Conservation (phyloP, 176 grass and related monocot species). For the Carex pumila region DNA sequence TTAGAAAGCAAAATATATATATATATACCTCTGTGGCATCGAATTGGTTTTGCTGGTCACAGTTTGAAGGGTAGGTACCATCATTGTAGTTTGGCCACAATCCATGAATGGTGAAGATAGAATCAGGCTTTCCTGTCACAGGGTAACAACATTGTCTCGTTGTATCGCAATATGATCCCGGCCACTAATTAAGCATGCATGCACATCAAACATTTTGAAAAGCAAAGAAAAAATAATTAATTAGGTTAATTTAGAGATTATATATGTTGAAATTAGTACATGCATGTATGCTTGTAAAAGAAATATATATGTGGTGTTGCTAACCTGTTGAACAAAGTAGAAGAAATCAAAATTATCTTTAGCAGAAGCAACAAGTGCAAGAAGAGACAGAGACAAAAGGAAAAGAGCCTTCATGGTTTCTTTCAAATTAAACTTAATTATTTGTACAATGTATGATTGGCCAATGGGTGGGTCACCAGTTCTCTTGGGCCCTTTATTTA, state of each 20-base stretch:
- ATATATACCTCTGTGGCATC: constrained; percentile 1
- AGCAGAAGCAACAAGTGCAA: constrained; percentile 31
- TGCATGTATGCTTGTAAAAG: not conserved
- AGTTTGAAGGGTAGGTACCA: constrained; percentile 29
- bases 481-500: too few species aligned
- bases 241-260: not conserved
- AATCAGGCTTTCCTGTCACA: constrained; percentile 42
- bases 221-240: not conserved
- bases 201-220: not conserved
- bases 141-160: constrained; percentile 50
- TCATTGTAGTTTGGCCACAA: constrained; percentile 74
- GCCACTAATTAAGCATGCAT: constrained; percentile 50
- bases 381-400: constrained; percentile 19
- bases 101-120: constrained; percentile 71
- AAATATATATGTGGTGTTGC: not conserved
- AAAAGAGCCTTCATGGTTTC: constrained; percentile 40
- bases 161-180: constrained; percentile 62
- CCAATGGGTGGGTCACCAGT: constrained; percentile 1
- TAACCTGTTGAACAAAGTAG: constrained; percentile 84
- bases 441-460: not conserved
- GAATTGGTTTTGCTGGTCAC: not conserved
- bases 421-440: not conserved
- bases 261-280: not conserved
- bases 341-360: constrained; percentile 71
- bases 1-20: not conserved